Conservation (phyloP, 2,329 filamentous ascomycete genomes). For the Sodiomyces alkalinus region DNA sequence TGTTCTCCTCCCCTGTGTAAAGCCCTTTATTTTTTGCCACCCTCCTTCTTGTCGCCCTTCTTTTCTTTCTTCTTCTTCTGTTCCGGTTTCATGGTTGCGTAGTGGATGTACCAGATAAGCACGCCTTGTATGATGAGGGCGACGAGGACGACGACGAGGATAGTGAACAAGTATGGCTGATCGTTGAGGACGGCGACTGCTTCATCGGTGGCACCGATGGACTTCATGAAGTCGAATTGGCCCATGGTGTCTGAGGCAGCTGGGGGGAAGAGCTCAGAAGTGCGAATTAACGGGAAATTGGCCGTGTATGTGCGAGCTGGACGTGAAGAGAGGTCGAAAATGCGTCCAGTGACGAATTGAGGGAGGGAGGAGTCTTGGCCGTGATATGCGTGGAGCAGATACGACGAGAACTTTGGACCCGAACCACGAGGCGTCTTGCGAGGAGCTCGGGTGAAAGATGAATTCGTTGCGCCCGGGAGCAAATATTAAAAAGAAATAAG, state of each 20-base stretch:
- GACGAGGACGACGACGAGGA: constrained; percentile 38
- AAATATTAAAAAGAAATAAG: too few species aligned
- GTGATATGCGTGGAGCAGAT: too few species aligned
- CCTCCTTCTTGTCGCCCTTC: constrained; percentile 17
- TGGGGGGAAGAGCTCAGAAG: too few species aligned
- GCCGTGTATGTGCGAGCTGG: constrained; percentile 1
- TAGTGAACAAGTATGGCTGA: constrained; percentile 42
- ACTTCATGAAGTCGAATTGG: constrained; percentile 40
- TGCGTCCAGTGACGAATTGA: too few species aligned
- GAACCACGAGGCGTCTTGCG: too few species aligned
- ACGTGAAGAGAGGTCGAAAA: constrained; percentile 1
- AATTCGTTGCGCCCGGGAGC: too few species aligned
- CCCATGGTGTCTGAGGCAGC: constrained; percentile 30
- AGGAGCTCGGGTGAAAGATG: too few species aligned
- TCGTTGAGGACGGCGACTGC: constrained; percentile 46
- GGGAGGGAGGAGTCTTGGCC: not conserved
- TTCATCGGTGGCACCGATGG: constrained; percentile 40
- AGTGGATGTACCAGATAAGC: constrained; percentile 43
- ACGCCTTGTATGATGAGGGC: constrained; percentile 28
- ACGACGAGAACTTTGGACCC: too few species aligned
- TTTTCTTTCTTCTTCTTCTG: constrained; percentile 39
- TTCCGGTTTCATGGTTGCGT: constrained; percentile 43
- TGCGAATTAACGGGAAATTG: not conserved
- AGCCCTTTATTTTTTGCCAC: constrained; percentile 11
- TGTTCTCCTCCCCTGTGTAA: not conserved